Evolutionary conservation across 768 basidiomycete genomes (phyloP), one percentile per base, ranked within the genome.

Genomic region (Hericium rajendrae): DNA sequence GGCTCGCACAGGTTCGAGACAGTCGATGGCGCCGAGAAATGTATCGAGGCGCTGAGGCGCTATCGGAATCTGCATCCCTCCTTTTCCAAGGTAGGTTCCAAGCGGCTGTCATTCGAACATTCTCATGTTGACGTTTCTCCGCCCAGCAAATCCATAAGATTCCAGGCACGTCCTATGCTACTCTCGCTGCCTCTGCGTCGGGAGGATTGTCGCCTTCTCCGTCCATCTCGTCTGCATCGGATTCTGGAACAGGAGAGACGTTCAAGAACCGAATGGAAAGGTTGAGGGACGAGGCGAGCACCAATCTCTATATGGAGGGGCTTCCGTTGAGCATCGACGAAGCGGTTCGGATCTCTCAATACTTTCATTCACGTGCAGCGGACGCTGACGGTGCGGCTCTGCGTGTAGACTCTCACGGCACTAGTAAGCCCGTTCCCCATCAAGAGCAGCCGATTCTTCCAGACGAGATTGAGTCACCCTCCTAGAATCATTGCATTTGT

Each of bases 211-310:
- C 50, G 20, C 40, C 61, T 48, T 60, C 20, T 20, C 53, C 63
- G 26, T 52, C 53, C 13, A 37, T 56, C 38, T 54, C 57, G 43
- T 22, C 57, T 8, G 53, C 51, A 32, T 51, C 38, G 38, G 60
- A 64, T 24, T 41, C 53, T 12, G 22, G 40, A 18, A 41, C 53
- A n/a, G 13, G 46, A 24, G 70, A 67, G 48, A 74, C 78, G 2
- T 90, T 91, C 78, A 89, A 88, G 69, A 72, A 78, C n/a, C 80
- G 81, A 68, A 91, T 91, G 88, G 88, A 88, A 66, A 81, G 78
- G 57, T 71, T 89, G 54, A 77, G 78, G 58, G 88, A 91, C 65
- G 71, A 72, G 51, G 66, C 66, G 15, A 88, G 86, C 54, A 89
- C 87, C 16, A 90, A 91, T 68, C 68, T 91, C 59, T 91, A 91